These are phyloP conservation scores for Aaosphaeria arxii DNA, from an alignment of 2,329 filamentous ascomycete genomes.

Conservation along the genomic window DNA sequence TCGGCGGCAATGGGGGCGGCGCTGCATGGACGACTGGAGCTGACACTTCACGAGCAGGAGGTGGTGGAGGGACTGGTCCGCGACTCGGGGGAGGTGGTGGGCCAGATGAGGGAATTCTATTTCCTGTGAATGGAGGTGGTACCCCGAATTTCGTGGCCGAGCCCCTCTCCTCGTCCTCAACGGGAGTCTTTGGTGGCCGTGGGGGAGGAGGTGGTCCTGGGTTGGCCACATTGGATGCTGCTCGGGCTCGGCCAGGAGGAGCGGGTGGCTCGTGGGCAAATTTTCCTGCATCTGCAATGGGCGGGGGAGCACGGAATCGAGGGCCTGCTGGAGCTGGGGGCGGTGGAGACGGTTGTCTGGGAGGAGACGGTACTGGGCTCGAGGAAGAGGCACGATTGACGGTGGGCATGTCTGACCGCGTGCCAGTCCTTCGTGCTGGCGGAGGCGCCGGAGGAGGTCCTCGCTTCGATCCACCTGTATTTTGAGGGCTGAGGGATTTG, in stretches of 20 bases:
- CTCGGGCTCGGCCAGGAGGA: slow-evolving; percentile 48
- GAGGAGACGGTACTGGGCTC: slow-evolving; percentile 59
- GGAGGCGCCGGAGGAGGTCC: slow-evolving; percentile 61
- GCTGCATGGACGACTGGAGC: slow-evolving; percentile 32
- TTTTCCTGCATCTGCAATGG: slow-evolving; percentile 85
- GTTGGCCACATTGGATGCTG: slow-evolving; percentile 48
- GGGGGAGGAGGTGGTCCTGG: slow-evolving; percentile 66
- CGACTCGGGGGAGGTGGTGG: slow-evolving; percentile 76
- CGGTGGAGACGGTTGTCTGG: slow-evolving; percentile 67
- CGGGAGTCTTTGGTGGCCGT: slow-evolving; percentile 49
- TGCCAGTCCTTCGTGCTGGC: slow-evolving; percentile 45
- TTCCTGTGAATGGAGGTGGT: slow-evolving; percentile 74
- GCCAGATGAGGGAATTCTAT: slow-evolving; percentile 57
- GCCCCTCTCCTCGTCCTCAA: slow-evolving; percentile 61
- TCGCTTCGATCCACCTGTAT: slow-evolving; percentile 58
- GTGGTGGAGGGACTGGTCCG: slow-evolving; percentile 60
- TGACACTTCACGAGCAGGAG: slow-evolving; percentile 40
- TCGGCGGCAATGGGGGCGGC: slow-evolving; percentile 35
- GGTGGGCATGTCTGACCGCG: slow-evolving; percentile 38
- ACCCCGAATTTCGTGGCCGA: slow-evolving; percentile 65
- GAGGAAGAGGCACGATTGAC: slow-evolving; percentile 44
- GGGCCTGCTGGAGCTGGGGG: slow-evolving; percentile 54
- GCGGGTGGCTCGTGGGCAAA: slow-evolving; percentile 58
- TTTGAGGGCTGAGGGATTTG: slow-evolving; percentile 57
- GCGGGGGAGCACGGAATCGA: slow-evolving; percentile 80